Base-by-base conservation (phyloP, 129 eudicot species). In the Lactuca sativa region DNA sequence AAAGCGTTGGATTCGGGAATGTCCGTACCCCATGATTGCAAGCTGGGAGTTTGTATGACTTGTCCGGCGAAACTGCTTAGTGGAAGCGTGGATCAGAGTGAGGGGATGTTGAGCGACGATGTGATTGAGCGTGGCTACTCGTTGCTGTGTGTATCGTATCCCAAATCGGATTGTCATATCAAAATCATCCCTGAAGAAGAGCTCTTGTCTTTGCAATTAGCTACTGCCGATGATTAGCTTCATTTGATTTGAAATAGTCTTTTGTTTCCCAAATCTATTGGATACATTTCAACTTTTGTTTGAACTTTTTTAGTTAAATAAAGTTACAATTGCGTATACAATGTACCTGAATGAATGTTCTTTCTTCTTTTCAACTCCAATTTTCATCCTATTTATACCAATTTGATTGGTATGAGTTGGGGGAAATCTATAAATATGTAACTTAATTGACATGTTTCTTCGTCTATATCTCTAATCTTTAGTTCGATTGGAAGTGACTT, bases 11-110 rank as follows among this genome's bases (percentile, higher is more conserved):
- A 92, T 4, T 18, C 32, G 37, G 98, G 89, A 33, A 11, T 92
- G 73, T 7, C 56, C 0, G 86, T 89, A 30, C 96, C 98, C 0
- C 70, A 92, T 61, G 98, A 92, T 60, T 92, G 98, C 80, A 89
- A 89, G 51, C 91, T 92, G 1, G 98, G 98, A 7, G 98, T 92
- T 18, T 92, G 98, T 74, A 89, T 92, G 98, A 92, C 98, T 6
- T 92, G 98, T 64, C 98, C 98, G 31, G 96, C 98, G 0, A 68
- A 41, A 64, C 74, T 89, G 30, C 55, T 92, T 10, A 61, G 77
- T 59, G 98, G 98, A 21, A 55, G 57, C 17, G 98, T 89, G 4
- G 96, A 92, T 74, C 98, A 89, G 70, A 92, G 83, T 70, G 98
- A 89, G 9, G 96, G 98, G 4, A 92, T 92, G 98, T 79, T 92